Base-by-base conservation (phyloP, 139 green algal species). In the Volvox africanus region DNA sequence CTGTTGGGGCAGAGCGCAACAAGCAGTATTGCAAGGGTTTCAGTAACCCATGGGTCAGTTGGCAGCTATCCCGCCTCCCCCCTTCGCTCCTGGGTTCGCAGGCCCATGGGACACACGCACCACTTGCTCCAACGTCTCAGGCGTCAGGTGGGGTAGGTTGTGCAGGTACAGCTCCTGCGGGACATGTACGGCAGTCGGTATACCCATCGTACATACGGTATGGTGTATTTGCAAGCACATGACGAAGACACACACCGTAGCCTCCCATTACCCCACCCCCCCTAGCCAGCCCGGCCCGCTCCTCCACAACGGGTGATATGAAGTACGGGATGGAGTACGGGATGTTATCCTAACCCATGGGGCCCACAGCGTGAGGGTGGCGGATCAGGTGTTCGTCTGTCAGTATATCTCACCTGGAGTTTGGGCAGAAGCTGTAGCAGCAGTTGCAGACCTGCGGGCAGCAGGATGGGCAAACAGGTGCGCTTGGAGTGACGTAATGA, bases 51-150 rank as follows among this genome's bases (percentile, higher is more conserved):
- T 19, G n/a, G n/a, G n/a, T 69, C 19, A 17, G 17, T 69, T 19
- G 17, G 62, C 17, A 69, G 62, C 62, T 19, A 17, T 69, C 62
- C 62, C 62, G 17, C 62, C 17, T 26, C 62, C 62, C 62, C 17
- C 62, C 62, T 19, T 19, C 62, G 17, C 17, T 19, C 62, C 62
- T 69, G 62, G 17, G 17, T 19, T 69, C 24, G 32, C 71, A n/a
- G 21, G 3, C 71, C 71, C 26, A 35, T 18, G 14, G 26, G 14
- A 18, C 26, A 1, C 2, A 67, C 82, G 20, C 83, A 89, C 83
- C 83, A 89, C 83, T n/a, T 81, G 83, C 83, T 89, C 83, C 67
- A 89, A 26, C 19, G 83, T 89, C 35, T 18, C 67, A 21, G 83
- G 83, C 13, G 83, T 80, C 12, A 89, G 67, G 83, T 89, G 83